Evolutionary conservation across 2,329 filamentous ascomycete genomes (phyloP), one percentile per base, ranked within the genome.

Genomic region (Epichloe gansuensis): DNA sequence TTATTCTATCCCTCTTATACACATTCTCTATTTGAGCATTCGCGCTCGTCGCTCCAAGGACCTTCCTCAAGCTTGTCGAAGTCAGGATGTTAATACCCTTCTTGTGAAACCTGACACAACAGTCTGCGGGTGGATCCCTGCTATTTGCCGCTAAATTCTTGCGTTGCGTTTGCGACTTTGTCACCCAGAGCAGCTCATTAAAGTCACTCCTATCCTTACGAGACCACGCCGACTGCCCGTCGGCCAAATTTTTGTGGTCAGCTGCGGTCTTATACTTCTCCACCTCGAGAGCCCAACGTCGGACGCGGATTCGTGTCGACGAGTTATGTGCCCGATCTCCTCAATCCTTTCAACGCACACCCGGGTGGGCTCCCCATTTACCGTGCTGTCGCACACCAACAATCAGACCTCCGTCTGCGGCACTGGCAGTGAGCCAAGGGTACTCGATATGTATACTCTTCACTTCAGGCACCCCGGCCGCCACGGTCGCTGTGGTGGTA

Each of bases 11-110:
- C 51, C 54, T 48, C 38, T n/a, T 21, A 35, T 38, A 55, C 31
- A 55, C 38, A 41, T 46, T 41, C 51, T 55, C 21, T 15, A 55
- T 53, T 45, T 53, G 5, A 17, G 42, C 44, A 25, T 21, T 49
- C 21, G 38, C 34, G 48, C 51, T 51, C 5, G 28, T 15, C 31
- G 9, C 8, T 48, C 54, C 23, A 8, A 55, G 41, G 37, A 54
- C 49, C 37, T 48, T 52, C 13, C 13, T 47, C 5, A 56, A 48
- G 39, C 52, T 56, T 4, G 23, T 46, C 12, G 46, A 25, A 31
- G 52, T 46, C 28, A 56, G 49, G 28, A 56, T 54, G 28, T 56
- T 7, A 42, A 56, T 52, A 12, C 52, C 50, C 15, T 52, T 49
- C 2, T 43, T 42, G 15, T 46, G 12, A 38, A 54, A 54, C 44